Evolutionary conservation across 352 stramenopile genomes (phyloP).

Genomic region (Globisporangium apiculatum): DNA sequence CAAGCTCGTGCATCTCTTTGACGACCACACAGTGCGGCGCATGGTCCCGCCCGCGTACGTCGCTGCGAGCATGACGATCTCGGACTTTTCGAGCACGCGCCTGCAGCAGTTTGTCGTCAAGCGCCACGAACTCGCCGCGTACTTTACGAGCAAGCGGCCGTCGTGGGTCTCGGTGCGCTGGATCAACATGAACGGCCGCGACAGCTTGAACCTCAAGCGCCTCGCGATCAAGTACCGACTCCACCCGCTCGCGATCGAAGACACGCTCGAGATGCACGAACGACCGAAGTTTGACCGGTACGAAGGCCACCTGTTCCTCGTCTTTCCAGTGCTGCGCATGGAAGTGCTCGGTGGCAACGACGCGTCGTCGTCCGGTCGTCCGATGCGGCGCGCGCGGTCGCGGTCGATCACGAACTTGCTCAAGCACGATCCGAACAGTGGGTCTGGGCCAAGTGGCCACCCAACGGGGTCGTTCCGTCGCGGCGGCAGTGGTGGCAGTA

Average conservation of each 20-base stretch:
- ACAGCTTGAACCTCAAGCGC: slow-evolving; percentile 78
- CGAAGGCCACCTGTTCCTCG: slow-evolving; percentile 75
- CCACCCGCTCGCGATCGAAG: slow-evolving; percentile 79
- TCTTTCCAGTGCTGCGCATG: slow-evolving; percentile 79
- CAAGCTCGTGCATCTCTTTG: slow-evolving; percentile 84
- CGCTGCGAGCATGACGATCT: slow-evolving; percentile 56
- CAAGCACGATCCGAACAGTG: slow-evolving; percentile 24
- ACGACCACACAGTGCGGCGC: slow-evolving; percentile 50
- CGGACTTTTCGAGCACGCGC: slow-evolving; percentile 69
- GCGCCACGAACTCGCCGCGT: slow-evolving; percentile 42
- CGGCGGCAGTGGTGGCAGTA: not conserved
- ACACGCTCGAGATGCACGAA: slow-evolving; percentile 84
- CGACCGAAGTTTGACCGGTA: slow-evolving; percentile 84
- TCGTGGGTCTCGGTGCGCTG: slow-evolving; percentile 80
- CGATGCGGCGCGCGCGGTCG: slow-evolving; percentile 30
- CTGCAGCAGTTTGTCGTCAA: slow-evolving; percentile 62
- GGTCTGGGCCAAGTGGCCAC: not conserved
- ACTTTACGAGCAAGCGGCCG: slow-evolving; percentile 69
- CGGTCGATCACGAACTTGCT: slow-evolving; percentile 32
- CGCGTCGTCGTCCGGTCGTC: slow-evolving; percentile 8
- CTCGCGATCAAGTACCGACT: slow-evolving; percentile 86
- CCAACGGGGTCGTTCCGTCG: slow-evolving; percentile 1
- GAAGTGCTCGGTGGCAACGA: slow-evolving; percentile 34
- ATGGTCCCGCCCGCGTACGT: slow-evolving; percentile 48
- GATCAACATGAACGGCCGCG: slow-evolving; percentile 80